phyloP scores from a whole-genome alignment of 2,329 filamentous ascomycete genomes.

The Claviceps pusilla region DNA sequence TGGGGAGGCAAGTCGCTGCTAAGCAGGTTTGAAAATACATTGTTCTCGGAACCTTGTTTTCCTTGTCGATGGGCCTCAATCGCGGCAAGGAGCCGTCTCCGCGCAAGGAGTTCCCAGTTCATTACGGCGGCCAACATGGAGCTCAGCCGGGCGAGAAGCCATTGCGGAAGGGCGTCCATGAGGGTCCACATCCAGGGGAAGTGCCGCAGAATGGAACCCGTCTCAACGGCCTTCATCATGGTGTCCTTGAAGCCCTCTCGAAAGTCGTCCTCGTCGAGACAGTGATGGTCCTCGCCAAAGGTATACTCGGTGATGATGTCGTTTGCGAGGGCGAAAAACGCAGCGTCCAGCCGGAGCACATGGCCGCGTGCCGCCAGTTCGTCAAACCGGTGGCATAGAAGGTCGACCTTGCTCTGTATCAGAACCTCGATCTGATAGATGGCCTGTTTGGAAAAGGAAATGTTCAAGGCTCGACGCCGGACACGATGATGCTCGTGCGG shows the following conservation, averaged over 20 bases:
- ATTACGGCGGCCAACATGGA: neutral
- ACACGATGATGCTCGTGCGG: conserved; percentile 5
- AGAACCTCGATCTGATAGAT: neutral
- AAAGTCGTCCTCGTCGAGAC: neutral
- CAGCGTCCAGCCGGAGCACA: neutral
- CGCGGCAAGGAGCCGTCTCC: neutral
- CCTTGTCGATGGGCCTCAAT: neutral
- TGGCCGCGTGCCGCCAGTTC: neutral
- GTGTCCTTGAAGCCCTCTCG: neutral
- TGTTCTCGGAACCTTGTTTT: neutral
- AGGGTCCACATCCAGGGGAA: neutral
- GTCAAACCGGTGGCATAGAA: neutral
- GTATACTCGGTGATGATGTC: conserved; percentile 3
- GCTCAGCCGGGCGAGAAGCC: neutral
- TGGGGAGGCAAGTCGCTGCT: conserved; percentile 13
- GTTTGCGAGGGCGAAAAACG: neutral
- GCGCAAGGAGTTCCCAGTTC: neutral
- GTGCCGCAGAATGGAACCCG: neutral
- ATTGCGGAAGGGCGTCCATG: neutral
- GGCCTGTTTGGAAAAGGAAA: conserved; percentile 10
- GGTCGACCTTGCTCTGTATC: neutral
- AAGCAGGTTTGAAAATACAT: neutral
- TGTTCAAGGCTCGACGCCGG: conserved; percentile 7
- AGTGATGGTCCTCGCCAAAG: neutral
- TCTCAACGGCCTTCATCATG: neutral